Evolutionary conservation across 2,329 filamentous ascomycete species (phyloP).

Genomic region (Thelonectria blattea): DNA sequence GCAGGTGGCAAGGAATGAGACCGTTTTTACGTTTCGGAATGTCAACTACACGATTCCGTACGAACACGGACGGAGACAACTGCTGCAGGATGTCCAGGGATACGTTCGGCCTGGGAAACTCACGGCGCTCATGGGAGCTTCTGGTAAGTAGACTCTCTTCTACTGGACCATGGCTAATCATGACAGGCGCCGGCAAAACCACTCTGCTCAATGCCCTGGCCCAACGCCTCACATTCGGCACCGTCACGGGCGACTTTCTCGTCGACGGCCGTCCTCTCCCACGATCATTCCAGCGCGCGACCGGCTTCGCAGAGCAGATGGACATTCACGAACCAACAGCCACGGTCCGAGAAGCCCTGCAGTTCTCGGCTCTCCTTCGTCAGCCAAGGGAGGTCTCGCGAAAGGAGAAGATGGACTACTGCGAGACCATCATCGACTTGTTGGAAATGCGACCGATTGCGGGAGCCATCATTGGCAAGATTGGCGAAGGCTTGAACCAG

Average conservation of each 20-base stretch:
- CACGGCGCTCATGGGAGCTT: slow-evolving; percentile 76
- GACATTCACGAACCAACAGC: slow-evolving; percentile 71
- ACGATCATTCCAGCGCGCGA: slow-evolving; percentile 79
- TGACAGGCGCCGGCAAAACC: slow-evolving; percentile 67
- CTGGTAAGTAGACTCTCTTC: slow-evolving; percentile 40
- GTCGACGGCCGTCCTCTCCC: slow-evolving; percentile 76
- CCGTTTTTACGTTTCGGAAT: slow-evolving; percentile 59
- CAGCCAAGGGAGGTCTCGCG: slow-evolving; percentile 62
- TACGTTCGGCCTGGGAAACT: slow-evolving; percentile 83
- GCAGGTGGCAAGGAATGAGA: slow-evolving; percentile 65
- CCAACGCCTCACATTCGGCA: slow-evolving; percentile 77
- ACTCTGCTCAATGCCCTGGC: slow-evolving; percentile 77
- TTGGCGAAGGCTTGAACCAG: slow-evolving; percentile 65
- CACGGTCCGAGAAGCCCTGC: slow-evolving; percentile 70
- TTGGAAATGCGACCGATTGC: slow-evolving; percentile 73
- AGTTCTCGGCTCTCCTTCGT: slow-evolving; percentile 69
- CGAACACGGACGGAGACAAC: slow-evolving; percentile 69
- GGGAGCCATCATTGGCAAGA: slow-evolving; percentile 66
- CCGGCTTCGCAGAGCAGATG: slow-evolving; percentile 71
- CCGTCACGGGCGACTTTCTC: slow-evolving; percentile 78
- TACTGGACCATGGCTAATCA: not conserved
- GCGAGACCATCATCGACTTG: slow-evolving; percentile 71
- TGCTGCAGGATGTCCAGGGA: slow-evolving; percentile 80
- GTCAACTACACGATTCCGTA: slow-evolving; percentile 57
- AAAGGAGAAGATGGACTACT: slow-evolving; percentile 71